These are phyloP conservation scores for Ceratobasidium sp. DNA, from an alignment of 1,284 basidiomycete species.

Conservation along the genomic window DNA sequence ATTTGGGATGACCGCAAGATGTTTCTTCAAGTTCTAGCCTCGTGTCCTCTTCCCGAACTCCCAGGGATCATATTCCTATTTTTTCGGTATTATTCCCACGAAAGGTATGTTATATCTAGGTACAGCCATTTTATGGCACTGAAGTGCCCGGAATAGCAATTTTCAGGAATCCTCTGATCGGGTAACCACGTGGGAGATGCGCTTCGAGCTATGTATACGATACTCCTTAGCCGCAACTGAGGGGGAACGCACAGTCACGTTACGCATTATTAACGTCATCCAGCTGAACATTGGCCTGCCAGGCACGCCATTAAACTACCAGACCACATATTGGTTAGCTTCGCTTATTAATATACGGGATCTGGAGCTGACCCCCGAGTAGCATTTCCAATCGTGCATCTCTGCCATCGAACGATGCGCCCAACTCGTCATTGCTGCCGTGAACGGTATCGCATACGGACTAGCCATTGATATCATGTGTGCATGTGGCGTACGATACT, in stretches of 20 bases:
- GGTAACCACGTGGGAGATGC: too few relatives aligned
- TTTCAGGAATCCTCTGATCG: too few relatives aligned
- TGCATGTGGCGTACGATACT: slow-evolving; percentile 82
- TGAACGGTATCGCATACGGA: slow-evolving; percentile 78
- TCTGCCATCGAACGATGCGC: slow-evolving; percentile 70
- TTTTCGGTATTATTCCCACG: too few relatives aligned
- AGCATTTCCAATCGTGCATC: slow-evolving; percentile 75
- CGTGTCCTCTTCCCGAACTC: neutral
- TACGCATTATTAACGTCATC: too few relatives aligned
- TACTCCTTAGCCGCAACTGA: too few relatives aligned
- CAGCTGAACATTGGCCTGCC: too few relatives aligned
- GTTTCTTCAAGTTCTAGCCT: neutral
- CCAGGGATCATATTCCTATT: neutral
- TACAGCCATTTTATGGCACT: too few relatives aligned
- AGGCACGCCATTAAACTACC: slow-evolving; percentile 61
- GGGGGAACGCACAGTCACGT: neutral
- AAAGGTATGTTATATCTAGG: too few relatives aligned
- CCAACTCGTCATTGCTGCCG: slow-evolving; percentile 84
- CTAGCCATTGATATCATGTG: slow-evolving; percentile 77
- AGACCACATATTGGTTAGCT: slow-evolving; percentile 56
- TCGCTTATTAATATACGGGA: neutral
- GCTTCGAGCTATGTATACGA: too few relatives aligned
- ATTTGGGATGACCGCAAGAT: slow-evolving; percentile 8
- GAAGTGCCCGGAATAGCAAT: too few relatives aligned
- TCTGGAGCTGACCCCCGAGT: slow-evolving; percentile 3